Base-by-base conservation (phyloP, 179 eudicot genomes). In the Silene vulgaris region DNA sequence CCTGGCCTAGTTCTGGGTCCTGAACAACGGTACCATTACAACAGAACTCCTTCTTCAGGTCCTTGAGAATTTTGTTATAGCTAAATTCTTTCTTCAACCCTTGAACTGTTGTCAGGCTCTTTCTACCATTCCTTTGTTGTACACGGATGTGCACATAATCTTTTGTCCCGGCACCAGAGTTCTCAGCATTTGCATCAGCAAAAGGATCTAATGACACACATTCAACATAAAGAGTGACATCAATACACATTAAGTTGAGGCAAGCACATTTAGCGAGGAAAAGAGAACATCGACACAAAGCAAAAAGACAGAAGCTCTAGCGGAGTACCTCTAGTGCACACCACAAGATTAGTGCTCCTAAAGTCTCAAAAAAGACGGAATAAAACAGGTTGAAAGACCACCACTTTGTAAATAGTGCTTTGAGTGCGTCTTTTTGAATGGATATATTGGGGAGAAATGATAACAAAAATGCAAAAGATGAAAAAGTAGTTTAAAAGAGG, bases 121-220 rank as follows among this genome's bases (percentile, higher is more conserved):
- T 89, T 77, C 88, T 81, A 48, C 93, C 93, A 77, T 89, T 87
- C 57, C 93, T 81, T 77, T 89, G 93, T 70, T 89, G 93, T 63
- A 84, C 77, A 61, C 90, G 90, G 26, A 89, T 85, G 81, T 89
- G 94, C 77, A 89, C 91, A 80, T 89, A 89, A 30, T 89, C 93
- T 45, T 89, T 88, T 65, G 88, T 16, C 37, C 90, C 90, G 52
- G 89, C 89, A 78, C 91, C 87, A n/a, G 91, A 88, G 83, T 86
- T 81, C 78, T 85, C 91, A 83, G 91, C 90, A 79, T 88, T 85
- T 77, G 89, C 94, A 52, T 89, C 91, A 72, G 89, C 86, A 83
- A 86, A 89, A 8, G 94, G 90, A 81, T 88, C 94, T 86, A 78
- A 26, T 0, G 20, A 59, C 16, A 77, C 19, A 23, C 57, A 26